Evolutionary conservation across 163 green algal species (phyloP).

Genomic region (Coccomyxa subellipsoidea): DNA sequence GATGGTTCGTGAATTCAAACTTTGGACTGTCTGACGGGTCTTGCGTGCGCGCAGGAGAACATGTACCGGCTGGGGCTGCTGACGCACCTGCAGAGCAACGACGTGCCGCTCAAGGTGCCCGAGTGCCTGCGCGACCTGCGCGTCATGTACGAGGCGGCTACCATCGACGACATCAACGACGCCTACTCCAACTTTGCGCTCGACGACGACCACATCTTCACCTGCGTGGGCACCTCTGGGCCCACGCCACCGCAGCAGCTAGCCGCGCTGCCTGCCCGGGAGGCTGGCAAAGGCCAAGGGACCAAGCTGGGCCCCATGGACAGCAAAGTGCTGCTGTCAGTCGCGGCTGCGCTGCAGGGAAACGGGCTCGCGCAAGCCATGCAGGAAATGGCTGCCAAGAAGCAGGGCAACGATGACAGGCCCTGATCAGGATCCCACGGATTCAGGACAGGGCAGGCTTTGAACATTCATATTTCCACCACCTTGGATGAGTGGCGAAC

Average conservation of each 20-base stretch:
- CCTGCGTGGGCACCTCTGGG: conserved; percentile 85
- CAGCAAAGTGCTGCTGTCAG: conserved; percentile 6
- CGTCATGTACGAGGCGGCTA: conserved; percentile 78
- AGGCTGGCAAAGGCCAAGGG: not conserved
- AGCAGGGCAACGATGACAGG: not conserved
- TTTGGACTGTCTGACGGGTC: not conserved
- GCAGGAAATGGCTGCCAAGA: not conserved
- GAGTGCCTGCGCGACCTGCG: conserved; percentile 85
- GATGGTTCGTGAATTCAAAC: not conserved
- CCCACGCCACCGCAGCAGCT: conserved; percentile 1
- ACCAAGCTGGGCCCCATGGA: not conserved
- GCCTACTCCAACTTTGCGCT: conserved; percentile 64
- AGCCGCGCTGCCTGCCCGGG: not conserved
- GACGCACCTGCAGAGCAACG: conserved; percentile 79
- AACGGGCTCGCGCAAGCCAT: not conserved
- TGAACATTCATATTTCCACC: too few species aligned
- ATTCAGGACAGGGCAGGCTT: not conserved
- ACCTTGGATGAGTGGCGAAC: too few species aligned
- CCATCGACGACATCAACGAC: conserved; percentile 86
- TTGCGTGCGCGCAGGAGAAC: conserved; percentile 70
- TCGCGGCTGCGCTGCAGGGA: not conserved
- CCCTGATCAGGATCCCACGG: not conserved
- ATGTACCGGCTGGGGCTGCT: conserved; percentile 91
- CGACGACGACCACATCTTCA: conserved; percentile 81
- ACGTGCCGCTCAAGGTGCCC: conserved; percentile 77